Evolutionary conservation across 192 early-diverging fungal genomes (phyloP), one percentile per base, ranked within the genome.

Genomic region (Powellomyces hirtus): DNA sequence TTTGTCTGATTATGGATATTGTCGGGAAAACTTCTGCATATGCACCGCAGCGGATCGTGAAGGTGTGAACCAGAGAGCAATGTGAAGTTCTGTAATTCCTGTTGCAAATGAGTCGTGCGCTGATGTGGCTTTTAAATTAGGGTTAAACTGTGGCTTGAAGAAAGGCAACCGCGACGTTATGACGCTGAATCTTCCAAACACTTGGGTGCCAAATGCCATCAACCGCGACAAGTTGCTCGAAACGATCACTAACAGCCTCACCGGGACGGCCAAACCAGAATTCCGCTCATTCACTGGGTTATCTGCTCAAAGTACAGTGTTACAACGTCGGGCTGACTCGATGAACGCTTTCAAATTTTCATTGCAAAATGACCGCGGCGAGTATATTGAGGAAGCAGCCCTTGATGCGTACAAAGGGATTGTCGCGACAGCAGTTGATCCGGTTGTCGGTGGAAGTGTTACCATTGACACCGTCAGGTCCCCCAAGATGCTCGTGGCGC

Each of bases 1-100:
- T 26, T 31, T 64, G 40, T 24, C 62, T 2, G 62, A 64, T 18
- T 64, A 30, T 50, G 62, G 62, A 16, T 64, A 50, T 4, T 64
- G 62, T 31, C 0, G 45, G 44, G 46, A 18, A 4, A 51, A 64
- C 30, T 64, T 64, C 29, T 64, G 62, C 44, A 16, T 50, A 14
- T 64, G 62, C 46, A 64, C 62, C 10, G 62, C 40, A 5, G 6
- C 42, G 6, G 22, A 45, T 16, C 62, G 44, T 6, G 62, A 64
- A 64, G 62, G 62, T 29, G n/a, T 57, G n/a, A 44, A 44, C 42
- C 42, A n/a, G n/a, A n/a, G n/a, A n/a, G n/a, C n/a, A n/a, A n/a
- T n/a, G n/a, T n/a, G n/a, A n/a, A n/a, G n/a, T n/a, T n/a, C n/a
- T n/a, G n/a, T n/a, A n/a, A n/a, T n/a, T n/a, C n/a, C n/a, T n/a